Percentiles rank a stretch among this genome's conserved stretches.
These are phyloP conservation scores for Penicillium sp. DNA, from an alignment of 2,329 filamentous ascomycete genomes.

Conservation along the genomic window DNA sequence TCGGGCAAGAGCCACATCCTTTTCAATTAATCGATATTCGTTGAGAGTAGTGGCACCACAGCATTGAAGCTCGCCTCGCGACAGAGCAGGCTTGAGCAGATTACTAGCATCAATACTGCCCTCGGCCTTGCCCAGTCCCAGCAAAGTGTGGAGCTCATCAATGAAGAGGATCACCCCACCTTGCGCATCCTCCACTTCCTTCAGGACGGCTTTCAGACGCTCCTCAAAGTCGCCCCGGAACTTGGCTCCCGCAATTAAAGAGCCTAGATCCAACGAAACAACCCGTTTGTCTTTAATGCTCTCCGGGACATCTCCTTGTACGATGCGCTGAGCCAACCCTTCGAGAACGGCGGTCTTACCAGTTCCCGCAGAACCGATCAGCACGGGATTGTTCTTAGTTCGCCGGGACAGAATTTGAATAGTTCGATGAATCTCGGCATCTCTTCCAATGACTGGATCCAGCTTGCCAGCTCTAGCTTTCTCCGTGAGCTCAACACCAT, in stretches of 20 bases:
- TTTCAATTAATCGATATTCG: conserved; percentile 92
- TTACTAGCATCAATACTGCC: conserved; percentile 97
- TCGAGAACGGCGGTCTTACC: conserved; percentile 94
- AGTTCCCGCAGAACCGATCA: conserved; percentile 89
- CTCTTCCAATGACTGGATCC: conserved; percentile 92
- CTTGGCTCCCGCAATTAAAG: conserved; percentile 91
- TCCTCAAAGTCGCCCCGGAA: conserved; percentile 97
- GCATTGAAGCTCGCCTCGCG: conserved; percentile 88
- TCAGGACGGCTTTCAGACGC: conserved; percentile 82
- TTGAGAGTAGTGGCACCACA: conserved; percentile 91
- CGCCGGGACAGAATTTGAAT: conserved; percentile 90
- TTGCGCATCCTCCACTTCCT: conserved; percentile 84
- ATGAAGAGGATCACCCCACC: conserved; percentile 93
- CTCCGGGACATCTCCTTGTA: conserved; percentile 89
- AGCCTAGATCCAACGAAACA: conserved; percentile 81
- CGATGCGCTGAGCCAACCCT: conserved; percentile 84
- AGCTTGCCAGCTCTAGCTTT: conserved; percentile 84
- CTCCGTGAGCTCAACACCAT: conserved; percentile 84
- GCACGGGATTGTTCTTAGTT: conserved; percentile 93
- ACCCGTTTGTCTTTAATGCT: conserved; percentile 94
- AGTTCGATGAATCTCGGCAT: conserved; percentile 86
- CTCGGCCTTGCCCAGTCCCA: conserved; percentile 91
- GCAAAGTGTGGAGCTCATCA: conserved; percentile 86
- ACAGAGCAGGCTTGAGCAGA: conserved; percentile 88
- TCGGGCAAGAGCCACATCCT: conserved; percentile 87